Conservation (phyloP, 768 basidiomycete genomes). For the Leucocoprinus leucothites region DNA sequence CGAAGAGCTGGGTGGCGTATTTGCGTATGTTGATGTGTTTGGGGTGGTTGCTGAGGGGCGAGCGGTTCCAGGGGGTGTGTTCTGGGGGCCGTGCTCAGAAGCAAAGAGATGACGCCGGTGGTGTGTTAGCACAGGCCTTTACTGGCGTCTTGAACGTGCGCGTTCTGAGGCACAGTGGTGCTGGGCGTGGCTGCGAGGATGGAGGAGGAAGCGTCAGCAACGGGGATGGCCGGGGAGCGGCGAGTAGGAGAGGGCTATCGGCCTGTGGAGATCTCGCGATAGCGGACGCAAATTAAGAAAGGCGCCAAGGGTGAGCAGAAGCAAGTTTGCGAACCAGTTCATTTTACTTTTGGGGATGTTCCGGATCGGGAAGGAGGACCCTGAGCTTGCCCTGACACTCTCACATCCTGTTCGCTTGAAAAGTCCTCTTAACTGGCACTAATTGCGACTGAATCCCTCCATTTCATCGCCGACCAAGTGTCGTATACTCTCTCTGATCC, state of each 20-base stretch:
- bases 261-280: not conserved
- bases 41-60: conserved; percentile 2
- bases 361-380: not conserved
- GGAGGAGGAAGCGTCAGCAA: conserved; percentile 3
- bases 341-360: not conserved
- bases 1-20: conserved; percentile 13
- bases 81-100: conserved; percentile 1
- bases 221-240: not conserved
- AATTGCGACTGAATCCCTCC: conserved; percentile 7
- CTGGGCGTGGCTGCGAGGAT: conserved; percentile 1
- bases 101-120: not conserved
- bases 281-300: not conserved
- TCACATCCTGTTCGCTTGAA: conserved; percentile 8
- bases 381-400: conserved; percentile 7
- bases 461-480: conserved; percentile 9
- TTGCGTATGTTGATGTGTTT: conserved; percentile 11
- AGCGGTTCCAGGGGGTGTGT: not conserved
- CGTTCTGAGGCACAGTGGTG: not conserved
- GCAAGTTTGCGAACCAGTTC: not conserved
- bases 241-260: too few relatives aligned
- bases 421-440: conserved; percentile 11
- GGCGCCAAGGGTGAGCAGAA: conserved; percentile 3
- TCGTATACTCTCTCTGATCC: conserved; percentile 13
- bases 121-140: too few relatives aligned
- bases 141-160: not conserved